Base-by-base conservation (phyloP, 805 yeast species). In the Metschnikowia gelsemii region DNA sequence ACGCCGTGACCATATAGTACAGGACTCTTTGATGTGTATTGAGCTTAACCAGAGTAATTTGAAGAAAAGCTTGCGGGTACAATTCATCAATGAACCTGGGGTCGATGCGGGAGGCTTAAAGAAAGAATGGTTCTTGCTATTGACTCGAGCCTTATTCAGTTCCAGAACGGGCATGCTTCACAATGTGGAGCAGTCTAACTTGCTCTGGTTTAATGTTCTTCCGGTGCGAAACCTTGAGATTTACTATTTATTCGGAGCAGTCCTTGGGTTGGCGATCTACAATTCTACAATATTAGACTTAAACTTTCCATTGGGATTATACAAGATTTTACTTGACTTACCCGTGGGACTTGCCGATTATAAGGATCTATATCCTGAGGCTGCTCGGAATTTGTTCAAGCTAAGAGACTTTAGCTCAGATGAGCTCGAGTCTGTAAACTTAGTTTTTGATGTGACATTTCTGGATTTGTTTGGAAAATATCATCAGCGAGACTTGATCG, bases 61-160 rank as follows among this genome's bases (percentile, higher is more conserved):
- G 43, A 80, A 84, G 52, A 89, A 90, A 56, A 76, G 87, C 1
- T 62, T 91, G 22, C 75, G 79, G 47, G 83, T 93, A 7, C 90
- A 86, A 53, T 91, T 93, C 59, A 66, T 83, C 3, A 82, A 82
- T 45, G 99, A 91, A 57, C 95, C 90, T 0, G 99, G 98, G 0
- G 77, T 91, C 17, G 99, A 91, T 66, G 97, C 89, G 0, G 98
- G 99, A 2, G 99, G 99, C 0, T 71, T 91, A 44, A 79, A 84
- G 54, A 90, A 89, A 56, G 99, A 91, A 56, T 91, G 99, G 99
- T 90, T 93, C 61, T 68, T 80, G 35, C 63, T 90, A 28, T 66
- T 93, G 28, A 80, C 86, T 1, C 77, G 76, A 43, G 82, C 83
- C 19, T 60, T 91, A 2, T 85, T 90, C 57, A 76, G 75, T 54